phyloP scores from a whole-genome alignment of 139 green algal genomes.

The Tetraselmis chui region DNA sequence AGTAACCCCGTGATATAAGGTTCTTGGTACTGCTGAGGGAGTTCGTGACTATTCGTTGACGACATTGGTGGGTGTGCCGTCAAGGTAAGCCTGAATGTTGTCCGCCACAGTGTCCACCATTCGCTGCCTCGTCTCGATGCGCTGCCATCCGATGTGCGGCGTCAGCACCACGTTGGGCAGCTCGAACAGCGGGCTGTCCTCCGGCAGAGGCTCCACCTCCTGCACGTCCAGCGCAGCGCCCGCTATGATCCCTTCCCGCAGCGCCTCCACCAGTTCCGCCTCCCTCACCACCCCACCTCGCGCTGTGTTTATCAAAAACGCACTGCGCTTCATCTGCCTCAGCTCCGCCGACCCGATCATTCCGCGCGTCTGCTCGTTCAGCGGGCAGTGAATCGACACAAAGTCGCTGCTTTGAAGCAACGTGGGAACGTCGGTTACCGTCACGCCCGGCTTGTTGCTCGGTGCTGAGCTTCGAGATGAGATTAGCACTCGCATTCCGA shows the following conservation, averaged over 20 bases:
- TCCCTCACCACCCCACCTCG: conserved; percentile 18
- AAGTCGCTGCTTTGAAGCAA: conserved; percentile 21
- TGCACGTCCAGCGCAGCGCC: conserved; percentile 28
- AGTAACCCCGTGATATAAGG: too few relatives aligned
- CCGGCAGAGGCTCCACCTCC: conserved; percentile 19
- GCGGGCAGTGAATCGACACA: conserved; percentile 27
- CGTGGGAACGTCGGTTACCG: neutral
- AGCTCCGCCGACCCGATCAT: conserved; percentile 16
- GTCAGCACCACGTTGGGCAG: conserved; percentile 15
- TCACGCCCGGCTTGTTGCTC: neutral
- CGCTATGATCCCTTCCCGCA: conserved; percentile 18
- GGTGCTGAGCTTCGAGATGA: neutral
- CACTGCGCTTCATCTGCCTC: conserved; percentile 20
- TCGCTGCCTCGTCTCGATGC: conserved; percentile 25
- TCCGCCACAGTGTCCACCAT: conserved; percentile 23
- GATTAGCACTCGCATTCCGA: conserved; percentile 26
- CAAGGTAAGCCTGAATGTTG: conserved; percentile 18
- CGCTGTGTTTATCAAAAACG: conserved; percentile 31
- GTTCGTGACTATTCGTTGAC: conserved; percentile 11
- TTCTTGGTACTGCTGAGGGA: too few relatives aligned
- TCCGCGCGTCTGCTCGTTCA: conserved; percentile 18
- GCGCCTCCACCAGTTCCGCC: conserved; percentile 12
- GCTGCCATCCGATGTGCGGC: conserved; percentile 35
- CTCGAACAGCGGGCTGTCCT: conserved; percentile 12
- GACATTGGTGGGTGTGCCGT: conserved; percentile 19